These are phyloP conservation scores for Galeopsis tetrahit DNA, from an alignment of 257 asterid species.

Conservation along the genomic window DNA sequence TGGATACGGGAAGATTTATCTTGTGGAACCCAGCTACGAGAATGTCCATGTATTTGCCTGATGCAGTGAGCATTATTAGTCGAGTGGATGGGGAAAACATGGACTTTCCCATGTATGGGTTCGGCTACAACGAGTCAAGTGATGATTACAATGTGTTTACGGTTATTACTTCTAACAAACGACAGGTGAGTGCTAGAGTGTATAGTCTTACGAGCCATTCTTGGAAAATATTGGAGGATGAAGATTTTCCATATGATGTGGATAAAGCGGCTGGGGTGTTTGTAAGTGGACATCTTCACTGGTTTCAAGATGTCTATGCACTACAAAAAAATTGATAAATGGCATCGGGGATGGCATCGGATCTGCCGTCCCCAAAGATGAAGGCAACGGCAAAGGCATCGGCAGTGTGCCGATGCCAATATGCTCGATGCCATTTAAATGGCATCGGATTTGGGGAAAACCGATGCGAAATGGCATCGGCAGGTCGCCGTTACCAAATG, in stretches of 20 bases:
- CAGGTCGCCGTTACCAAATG: no score
- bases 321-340: no score
- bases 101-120: constrained; percentile 31
- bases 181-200: constrained; percentile 31
- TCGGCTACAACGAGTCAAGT: constrained; percentile 39
- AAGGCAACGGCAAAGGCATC: no score
- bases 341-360: no score
- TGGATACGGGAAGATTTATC: constrained; percentile 10
- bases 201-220: constrained; percentile 44
- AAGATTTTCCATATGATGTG: constrained; percentile 11
- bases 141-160: constrained; percentile 48
- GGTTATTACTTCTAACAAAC: constrained; percentile 19
- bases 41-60: constrained; percentile 37
- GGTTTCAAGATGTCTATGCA: constrained; percentile 22
- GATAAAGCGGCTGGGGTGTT: constrained; percentile 21
- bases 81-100: no score
- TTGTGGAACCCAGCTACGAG: constrained; percentile 46
- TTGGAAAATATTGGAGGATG: constrained; percentile 38
- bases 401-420: no score
- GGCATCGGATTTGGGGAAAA: no score
- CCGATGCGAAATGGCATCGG: no score
- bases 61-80: no score
- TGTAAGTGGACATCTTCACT: constrained; percentile 55
- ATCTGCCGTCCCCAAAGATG: no score
- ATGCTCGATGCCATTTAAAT: no score